These are phyloP conservation scores for Tagetes erecta DNA, from an alignment of 129 eudicot species.

Conservation along the genomic window DNA sequence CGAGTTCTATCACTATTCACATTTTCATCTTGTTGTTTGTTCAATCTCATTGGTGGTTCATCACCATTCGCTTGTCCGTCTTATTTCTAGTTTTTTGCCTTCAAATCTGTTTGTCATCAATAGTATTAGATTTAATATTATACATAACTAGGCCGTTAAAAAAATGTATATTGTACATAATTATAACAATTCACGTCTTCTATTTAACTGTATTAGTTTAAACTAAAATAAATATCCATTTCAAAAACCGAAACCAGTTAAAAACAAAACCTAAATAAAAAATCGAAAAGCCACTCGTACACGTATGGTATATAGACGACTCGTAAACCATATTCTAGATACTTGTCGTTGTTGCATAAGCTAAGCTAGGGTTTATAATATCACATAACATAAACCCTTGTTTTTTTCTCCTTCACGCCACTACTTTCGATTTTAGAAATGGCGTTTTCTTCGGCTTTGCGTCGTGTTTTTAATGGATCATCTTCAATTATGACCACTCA, in stretches of 20 bases:
- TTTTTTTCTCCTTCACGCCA: not conserved
- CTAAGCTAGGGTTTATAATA: conserved; percentile 44
- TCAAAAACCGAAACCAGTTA: not conserved
- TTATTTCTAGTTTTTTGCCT: too few relatives aligned
- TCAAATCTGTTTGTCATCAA: too few relatives aligned
- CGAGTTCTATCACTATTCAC: too few relatives aligned
- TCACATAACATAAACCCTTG: conserved; percentile 17
- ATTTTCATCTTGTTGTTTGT: too few relatives aligned
- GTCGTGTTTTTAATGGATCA: conserved; percentile 52
- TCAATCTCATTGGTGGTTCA: too few relatives aligned
- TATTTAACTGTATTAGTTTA: too few relatives aligned
- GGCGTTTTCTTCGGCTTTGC: conserved; percentile 67
- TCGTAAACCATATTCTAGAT: not conserved
- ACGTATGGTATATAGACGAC: not conserved
- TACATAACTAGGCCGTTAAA: too few relatives aligned
- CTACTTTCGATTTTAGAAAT: conserved; percentile 21
- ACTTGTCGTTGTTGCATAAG: conserved; percentile 10
- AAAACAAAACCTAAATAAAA: not conserved
- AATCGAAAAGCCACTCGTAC: not conserved
- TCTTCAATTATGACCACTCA: conserved; percentile 47
- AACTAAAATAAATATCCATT: too few relatives aligned
- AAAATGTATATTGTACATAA: too few relatives aligned
- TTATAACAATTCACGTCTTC: too few relatives aligned
- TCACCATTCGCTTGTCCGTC: too few relatives aligned
- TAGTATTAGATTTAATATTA: too few relatives aligned